These are phyloP conservation scores for Cryptosporidium ubiquitum DNA, from an alignment of 169 alveolate species.

Conservation along the genomic window DNA sequence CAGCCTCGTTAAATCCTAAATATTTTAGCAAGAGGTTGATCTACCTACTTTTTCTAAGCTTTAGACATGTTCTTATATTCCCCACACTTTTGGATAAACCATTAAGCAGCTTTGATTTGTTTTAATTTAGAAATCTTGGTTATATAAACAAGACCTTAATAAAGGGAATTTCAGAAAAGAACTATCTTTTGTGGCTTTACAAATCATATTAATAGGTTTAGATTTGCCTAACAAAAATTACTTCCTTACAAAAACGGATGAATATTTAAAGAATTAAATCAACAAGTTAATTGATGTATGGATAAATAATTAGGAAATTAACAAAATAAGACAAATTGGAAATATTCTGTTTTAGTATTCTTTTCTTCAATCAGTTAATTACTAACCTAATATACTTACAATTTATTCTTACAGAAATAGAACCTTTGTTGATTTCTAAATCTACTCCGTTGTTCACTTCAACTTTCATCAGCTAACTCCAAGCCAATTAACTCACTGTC, in stretches of 20 bases:
- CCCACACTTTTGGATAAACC: background rate
- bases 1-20: background rate
- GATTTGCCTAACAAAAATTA: too few species aligned
- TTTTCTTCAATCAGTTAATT: background rate
- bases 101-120: background rate
- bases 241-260: background rate
- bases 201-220: background rate
- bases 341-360: background rate
- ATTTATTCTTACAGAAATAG: background rate
- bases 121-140: too few species aligned
- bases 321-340: background rate
- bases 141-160: too few species aligned
- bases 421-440: background rate
- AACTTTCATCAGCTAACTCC: background rate
- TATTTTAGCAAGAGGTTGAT: background rate
- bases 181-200: background rate
- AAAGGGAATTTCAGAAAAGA: too few species aligned
- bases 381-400: background rate
- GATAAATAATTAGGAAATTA: background rate
- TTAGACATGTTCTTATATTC: background rate
- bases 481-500: background rate
- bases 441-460: constrained; percentile 6
- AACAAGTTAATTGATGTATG: background rate
- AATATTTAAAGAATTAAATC: background rate
- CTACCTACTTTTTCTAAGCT: background rate